Conservation (phyloP, 2,329 filamentous ascomycete species). For the Grosmannia huntii region DNA sequence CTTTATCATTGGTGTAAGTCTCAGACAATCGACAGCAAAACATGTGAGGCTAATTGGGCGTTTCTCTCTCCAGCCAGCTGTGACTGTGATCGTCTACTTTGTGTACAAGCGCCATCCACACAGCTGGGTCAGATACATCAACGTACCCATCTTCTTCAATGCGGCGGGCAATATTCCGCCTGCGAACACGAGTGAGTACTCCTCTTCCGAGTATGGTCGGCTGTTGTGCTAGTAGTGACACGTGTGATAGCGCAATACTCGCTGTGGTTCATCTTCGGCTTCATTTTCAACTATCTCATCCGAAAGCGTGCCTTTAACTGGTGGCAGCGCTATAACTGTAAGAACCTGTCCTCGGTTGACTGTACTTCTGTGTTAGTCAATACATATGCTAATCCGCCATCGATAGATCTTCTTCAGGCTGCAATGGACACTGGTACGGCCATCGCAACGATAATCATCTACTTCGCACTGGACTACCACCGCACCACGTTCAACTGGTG, state of each 20-base stretch:
- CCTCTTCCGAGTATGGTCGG: background rate
- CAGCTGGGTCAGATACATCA: slow-evolving; percentile 7
- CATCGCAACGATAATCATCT: slow-evolving; percentile 40
- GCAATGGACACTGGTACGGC: slow-evolving; percentile 29
- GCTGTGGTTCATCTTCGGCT: slow-evolving; percentile 27
- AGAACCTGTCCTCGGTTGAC: background rate
- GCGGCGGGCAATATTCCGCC: slow-evolving; percentile 8
- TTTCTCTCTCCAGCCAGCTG: slow-evolving; percentile 1
- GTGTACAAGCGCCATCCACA: slow-evolving; percentile 3
- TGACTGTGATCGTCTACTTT: slow-evolving; percentile 5
- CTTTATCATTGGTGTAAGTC: slow-evolving; percentile 33
- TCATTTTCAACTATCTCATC: slow-evolving; percentile 45
- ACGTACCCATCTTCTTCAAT: slow-evolving; percentile 10
- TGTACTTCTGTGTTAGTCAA: background rate
- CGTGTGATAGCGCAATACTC: slow-evolving; percentile 5
- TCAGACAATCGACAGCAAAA: slow-evolving; percentile 12
- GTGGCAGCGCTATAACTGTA: slow-evolving; percentile 10
- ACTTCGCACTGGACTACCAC: slow-evolving; percentile 30
- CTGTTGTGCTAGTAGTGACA: background rate
- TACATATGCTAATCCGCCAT: background rate
- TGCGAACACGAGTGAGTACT: slow-evolving; percentile 6
- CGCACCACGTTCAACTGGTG: slow-evolving; percentile 33
- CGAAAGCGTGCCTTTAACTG: slow-evolving; percentile 42
- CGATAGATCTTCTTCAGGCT: slow-evolving; percentile 5
- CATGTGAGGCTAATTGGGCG: slow-evolving; percentile 14